phyloP scores from a whole-genome alignment of 352 stramenopile species.

The Sclerospora graminicola region DNA sequence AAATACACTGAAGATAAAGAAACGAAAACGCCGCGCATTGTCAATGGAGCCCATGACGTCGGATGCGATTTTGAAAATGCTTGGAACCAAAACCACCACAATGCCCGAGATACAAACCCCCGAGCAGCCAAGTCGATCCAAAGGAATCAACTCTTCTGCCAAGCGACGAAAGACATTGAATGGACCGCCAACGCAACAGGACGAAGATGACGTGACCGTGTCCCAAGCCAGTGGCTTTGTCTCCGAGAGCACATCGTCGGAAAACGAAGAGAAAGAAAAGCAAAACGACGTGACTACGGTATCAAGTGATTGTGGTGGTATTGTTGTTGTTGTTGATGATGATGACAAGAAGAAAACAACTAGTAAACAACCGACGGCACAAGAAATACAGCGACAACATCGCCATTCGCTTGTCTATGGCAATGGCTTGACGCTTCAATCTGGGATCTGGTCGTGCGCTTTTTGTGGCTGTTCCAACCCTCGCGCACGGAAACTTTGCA shows the following conservation, averaged over 20 bases:
- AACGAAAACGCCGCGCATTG: conserved; percentile 35
- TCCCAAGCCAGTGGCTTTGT: conserved; percentile 26
- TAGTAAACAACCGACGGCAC: conserved; percentile 12
- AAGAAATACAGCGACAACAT: conserved; percentile 21
- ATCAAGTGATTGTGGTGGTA: conserved; percentile 12
- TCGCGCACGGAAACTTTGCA: conserved; percentile 33
- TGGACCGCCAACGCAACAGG: conserved; percentile 16
- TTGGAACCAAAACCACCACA: no score
- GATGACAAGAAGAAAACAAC: no score
- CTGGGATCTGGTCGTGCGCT: conserved; percentile 42
- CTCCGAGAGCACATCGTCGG: conserved; percentile 25
- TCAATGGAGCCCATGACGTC: conserved; percentile 67
- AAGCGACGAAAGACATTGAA: conserved; percentile 25
- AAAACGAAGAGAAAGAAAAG: conserved; percentile 20
- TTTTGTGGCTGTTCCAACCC: conserved; percentile 45
- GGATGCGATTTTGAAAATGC: conserved; percentile 45
- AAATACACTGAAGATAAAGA: conserved; percentile 5
- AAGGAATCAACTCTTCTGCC: conserved; percentile 14
- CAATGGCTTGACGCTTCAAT: conserved; percentile 22
- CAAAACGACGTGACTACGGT: neutral
- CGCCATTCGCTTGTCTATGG: conserved; percentile 12
- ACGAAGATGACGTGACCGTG: conserved; percentile 16
- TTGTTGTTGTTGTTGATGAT: conserved; percentile 1
- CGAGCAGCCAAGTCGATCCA: conserved; percentile 14
- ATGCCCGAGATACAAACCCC: neutral